phyloP scores from a whole-genome alignment of 345 rosid genomes.

The Murraya koenigii region DNA sequence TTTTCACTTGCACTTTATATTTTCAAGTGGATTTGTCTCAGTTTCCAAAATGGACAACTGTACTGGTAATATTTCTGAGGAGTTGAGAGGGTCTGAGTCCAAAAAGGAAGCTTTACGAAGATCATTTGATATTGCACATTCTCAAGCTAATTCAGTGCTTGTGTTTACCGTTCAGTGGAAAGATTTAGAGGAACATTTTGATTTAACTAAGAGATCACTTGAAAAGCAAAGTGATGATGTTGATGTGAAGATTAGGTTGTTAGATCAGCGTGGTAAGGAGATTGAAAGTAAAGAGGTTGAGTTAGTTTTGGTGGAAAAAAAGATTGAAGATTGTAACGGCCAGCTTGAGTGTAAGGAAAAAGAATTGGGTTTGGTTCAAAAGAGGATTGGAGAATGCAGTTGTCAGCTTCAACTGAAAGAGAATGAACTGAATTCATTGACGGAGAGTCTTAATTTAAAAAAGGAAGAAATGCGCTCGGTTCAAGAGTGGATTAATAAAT shows the following conservation, averaged over 20 bases:
- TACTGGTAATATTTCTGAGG: neutral
- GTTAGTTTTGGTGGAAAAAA: constrained; percentile 3
- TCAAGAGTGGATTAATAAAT: too few relatives aligned
- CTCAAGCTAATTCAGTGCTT: neutral
- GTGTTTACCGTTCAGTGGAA: neutral
- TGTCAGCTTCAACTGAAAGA: too few relatives aligned
- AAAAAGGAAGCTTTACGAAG: neutral
- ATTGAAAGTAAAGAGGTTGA: constrained; percentile 5
- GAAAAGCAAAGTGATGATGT: neutral
- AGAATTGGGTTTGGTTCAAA: neutral
- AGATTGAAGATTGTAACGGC: constrained; percentile 1
- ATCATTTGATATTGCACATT: neutral
- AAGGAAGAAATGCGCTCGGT: too few relatives aligned
- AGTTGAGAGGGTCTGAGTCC: neutral
- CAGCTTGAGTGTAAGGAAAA: constrained; percentile 10
- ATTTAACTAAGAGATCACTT: neutral
- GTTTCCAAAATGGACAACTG: neutral
- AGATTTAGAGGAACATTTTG: constrained; percentile 1
- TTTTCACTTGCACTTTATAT: too few relatives aligned
- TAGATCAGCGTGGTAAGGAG: neutral
- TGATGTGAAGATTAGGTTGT: neutral
- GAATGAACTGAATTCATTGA: too few relatives aligned
- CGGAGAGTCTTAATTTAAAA: too few relatives aligned
- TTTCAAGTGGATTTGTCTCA: neutral
- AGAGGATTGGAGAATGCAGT: neutral